Evolutionary conservation across 495 filamentous ascomycete genomes (phyloP).

Genomic region (Aspergillus bridgeri): DNA sequence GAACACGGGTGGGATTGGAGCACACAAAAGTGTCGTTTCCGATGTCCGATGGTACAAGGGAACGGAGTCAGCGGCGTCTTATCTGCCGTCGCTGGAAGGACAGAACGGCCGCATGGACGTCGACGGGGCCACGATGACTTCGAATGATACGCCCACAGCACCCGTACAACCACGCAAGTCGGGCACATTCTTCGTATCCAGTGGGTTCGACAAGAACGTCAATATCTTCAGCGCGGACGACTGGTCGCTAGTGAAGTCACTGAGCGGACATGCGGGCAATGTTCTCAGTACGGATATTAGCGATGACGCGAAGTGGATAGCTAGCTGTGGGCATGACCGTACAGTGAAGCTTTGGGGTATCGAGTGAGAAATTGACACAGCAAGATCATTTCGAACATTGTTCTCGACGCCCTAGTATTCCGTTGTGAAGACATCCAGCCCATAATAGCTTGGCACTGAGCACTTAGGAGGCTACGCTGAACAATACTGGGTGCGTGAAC

Average conservation of each 20-base stretch:
- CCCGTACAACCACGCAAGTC: conserved; percentile 55
- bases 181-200: conserved; percentile 85
- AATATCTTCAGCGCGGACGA: conserved; percentile 95
- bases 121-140: conserved; percentile 41
- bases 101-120: conserved; percentile 58
- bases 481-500: not conserved
- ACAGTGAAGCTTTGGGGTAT: conserved; percentile 96
- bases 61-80: conserved; percentile 57
- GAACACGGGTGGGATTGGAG: conserved; percentile 78
- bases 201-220: conserved; percentile 93
- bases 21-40: conserved; percentile 86
- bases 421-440: not conserved
- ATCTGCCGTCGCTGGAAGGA: conserved; percentile 51
- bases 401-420: not conserved
- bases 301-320: conserved; percentile 83
- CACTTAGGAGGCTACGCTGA: not conserved
- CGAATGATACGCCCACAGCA: conserved; percentile 15
- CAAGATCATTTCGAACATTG: not conserved
- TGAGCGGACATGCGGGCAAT: conserved; percentile 88
- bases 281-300: conserved; percentile 87
- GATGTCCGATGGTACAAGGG: conserved; percentile 95
- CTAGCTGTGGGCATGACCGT: conserved; percentile 86
- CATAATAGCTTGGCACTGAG: not conserved
- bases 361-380: conserved; percentile 51
- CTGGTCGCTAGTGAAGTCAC: conserved; percentile 82